phyloP scores from a whole-genome alignment of 2,329 filamentous ascomycete species.

The Aspergillus phoenicis region DNA sequence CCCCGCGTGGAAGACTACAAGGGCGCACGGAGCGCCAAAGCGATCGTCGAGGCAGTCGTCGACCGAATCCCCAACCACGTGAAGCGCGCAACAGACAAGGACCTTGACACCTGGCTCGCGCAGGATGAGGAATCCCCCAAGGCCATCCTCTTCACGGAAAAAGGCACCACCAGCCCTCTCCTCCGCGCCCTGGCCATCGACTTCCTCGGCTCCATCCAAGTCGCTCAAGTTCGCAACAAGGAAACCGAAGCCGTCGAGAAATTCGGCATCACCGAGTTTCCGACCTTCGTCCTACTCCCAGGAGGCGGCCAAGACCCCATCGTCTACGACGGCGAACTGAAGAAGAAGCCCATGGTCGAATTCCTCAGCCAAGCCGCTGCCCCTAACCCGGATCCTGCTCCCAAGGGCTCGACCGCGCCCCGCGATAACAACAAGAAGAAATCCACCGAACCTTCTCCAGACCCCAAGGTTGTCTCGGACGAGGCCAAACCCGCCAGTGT shows the following conservation, averaged over 20 bases:
- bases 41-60: constrained; percentile 81
- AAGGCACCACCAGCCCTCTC: constrained; percentile 81
- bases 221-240: constrained; percentile 84
- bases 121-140: constrained; percentile 72
- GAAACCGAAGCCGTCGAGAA: constrained; percentile 70
- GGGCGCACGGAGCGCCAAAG: constrained; percentile 78
- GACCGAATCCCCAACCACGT: constrained; percentile 93
- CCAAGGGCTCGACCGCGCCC: constrained; percentile 44
- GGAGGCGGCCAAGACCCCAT: constrained; percentile 69
- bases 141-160: constrained; percentile 90
- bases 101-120: constrained; percentile 72
- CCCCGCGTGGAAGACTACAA: constrained; percentile 90
- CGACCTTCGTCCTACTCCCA: constrained; percentile 77
- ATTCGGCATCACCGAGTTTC: constrained; percentile 77
- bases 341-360: constrained; percentile 76
- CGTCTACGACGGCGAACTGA: constrained; percentile 78
- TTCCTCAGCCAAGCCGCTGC: constrained; percentile 79
- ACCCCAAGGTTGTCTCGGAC: constrained; percentile 50
- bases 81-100: constrained; percentile 75
- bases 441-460: constrained; percentile 56
- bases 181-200: constrained; percentile 86
- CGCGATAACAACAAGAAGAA: constrained; percentile 48
- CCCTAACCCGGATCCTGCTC: constrained; percentile 76
- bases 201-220: constrained; percentile 75
- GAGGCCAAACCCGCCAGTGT: constrained; percentile 49